Evolutionary conservation across 2,329 filamentous ascomycete species (phyloP).

Genomic region (Penicillium sp.): DNA sequence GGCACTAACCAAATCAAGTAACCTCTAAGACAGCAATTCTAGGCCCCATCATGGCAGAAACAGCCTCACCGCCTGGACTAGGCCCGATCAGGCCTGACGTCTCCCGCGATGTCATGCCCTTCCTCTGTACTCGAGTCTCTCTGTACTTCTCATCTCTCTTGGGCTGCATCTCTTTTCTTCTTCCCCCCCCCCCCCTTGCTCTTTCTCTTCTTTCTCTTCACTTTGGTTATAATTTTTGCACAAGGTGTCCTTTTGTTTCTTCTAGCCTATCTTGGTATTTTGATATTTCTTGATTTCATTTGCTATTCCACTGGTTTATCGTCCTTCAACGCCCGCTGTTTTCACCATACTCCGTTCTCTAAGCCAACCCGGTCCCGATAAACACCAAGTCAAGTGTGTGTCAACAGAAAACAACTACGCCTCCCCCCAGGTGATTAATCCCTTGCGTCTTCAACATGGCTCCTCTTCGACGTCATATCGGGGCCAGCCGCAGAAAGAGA

Average conservation of each 20-base stretch:
- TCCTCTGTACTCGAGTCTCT: constrained; percentile 18
- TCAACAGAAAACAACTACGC: neutral
- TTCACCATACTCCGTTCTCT: constrained; percentile 21
- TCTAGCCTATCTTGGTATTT: constrained; percentile 10
- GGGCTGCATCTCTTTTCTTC: constrained; percentile 20
- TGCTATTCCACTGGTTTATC: constrained; percentile 4
- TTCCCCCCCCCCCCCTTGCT: constrained; percentile 12
- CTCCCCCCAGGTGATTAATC: neutral
- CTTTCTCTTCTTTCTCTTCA: constrained; percentile 14
- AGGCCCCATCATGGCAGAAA: constrained; percentile 22
- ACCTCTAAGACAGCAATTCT: constrained; percentile 2
- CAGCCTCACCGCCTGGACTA: constrained; percentile 21
- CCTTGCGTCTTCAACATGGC: constrained; percentile 35
- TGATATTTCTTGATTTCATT: constrained; percentile 7
- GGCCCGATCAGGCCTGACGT: constrained; percentile 24
- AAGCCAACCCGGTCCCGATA: constrained; percentile 8
- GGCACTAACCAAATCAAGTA: constrained; percentile 11
- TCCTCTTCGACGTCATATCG: constrained; percentile 44
- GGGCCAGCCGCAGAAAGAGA: constrained; percentile 45
- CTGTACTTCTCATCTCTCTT: constrained; percentile 19
- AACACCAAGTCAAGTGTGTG: constrained; percentile 3
- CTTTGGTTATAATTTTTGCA: constrained; percentile 4
- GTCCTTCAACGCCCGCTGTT: constrained; percentile 19
- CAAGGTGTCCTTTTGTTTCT: constrained; percentile 4
- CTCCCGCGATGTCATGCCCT: constrained; percentile 26